Percentiles rank a stretch among this genome's conserved stretches.
Evolutionary conservation across 805 yeast species (phyloP).

Genomic region (Ogataea siamensis): DNA sequence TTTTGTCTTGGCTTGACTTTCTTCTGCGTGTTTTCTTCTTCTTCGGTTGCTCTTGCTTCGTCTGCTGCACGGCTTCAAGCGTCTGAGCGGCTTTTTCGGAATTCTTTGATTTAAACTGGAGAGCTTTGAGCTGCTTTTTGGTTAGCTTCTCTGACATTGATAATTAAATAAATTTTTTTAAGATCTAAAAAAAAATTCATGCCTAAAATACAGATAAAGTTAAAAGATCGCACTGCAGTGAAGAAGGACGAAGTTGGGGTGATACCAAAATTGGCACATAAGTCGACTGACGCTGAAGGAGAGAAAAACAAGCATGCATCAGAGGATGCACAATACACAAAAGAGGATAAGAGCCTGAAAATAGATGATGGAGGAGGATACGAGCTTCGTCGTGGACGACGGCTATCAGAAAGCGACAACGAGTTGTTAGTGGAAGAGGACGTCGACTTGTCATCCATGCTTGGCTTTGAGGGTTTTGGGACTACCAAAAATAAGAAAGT

Average conservation of each 20-base stretch:
- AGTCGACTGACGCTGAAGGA: no score
- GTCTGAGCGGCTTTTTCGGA: constrained; percentile 38
- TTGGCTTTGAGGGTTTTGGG: constrained; percentile 59
- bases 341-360: neutral
- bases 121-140: constrained; percentile 65
- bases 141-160: constrained; percentile 43
- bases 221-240: constrained; percentile 11
- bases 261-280: no score
- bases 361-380: neutral
- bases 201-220: constrained; percentile 24
- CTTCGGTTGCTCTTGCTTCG: constrained; percentile 66
- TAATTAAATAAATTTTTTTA: constrained; percentile 7
- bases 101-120: constrained; percentile 46
- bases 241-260: no score
- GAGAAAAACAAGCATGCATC: no score
- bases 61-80: constrained; percentile 29
- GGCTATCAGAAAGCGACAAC: constrained; percentile 1
- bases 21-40: constrained; percentile 57
- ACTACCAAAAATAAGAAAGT: constrained; percentile 59
- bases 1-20: constrained; percentile 31
- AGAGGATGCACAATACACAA: no score
- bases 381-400: constrained; percentile 4
- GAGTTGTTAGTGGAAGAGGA: constrained; percentile 6
- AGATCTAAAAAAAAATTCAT: constrained; percentile 8
- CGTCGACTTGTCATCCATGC: constrained; percentile 27